phyloP scores from a whole-genome alignment of 2,329 filamentous ascomycete species.

The Fusarium cyanostomum region DNA sequence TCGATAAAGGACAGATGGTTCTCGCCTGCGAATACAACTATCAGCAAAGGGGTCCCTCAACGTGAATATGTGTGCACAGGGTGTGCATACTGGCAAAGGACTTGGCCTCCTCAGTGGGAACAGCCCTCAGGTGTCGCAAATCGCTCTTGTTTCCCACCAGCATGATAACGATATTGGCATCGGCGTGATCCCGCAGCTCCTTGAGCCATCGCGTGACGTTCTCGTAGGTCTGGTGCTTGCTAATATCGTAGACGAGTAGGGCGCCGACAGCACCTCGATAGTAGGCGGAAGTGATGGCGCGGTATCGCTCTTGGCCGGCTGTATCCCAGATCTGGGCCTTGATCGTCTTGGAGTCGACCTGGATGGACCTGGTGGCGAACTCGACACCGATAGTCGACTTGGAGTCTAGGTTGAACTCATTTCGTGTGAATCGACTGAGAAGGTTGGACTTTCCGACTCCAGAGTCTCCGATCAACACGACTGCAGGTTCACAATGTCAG shows the following conservation, averaged over 20 bases:
- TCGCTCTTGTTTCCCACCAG: constrained; percentile 99
- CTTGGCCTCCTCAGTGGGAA: constrained; percentile 98
- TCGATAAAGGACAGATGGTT: constrained; percentile 99
- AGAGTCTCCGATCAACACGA: constrained; percentile 98
- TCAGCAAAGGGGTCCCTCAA: constrained; percentile 24
- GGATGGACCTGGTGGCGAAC: constrained; percentile 97
- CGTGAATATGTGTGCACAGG: not conserved
- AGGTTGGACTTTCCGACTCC: constrained; percentile 99
- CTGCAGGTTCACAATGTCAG: constrained; percentile 59
- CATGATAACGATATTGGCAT: constrained; percentile 99
- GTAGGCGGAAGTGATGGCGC: constrained; percentile 98
- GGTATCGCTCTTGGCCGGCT: constrained; percentile 97
- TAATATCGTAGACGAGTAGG: constrained; percentile 98
- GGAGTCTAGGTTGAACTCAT: constrained; percentile 99
- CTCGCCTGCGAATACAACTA: constrained; percentile 70
- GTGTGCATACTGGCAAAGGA: constrained; percentile 84
- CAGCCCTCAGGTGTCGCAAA: constrained; percentile 97
- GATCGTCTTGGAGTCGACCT: constrained; percentile 99
- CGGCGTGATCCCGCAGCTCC: constrained; percentile 96
- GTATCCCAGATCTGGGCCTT: constrained; percentile 99
- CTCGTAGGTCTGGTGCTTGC: constrained; percentile 99
- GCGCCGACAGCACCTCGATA: constrained; percentile 98
- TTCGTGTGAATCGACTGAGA: constrained; percentile 98
- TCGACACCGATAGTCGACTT: constrained; percentile 99
- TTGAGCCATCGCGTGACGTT: constrained; percentile 99